Conservation (phyloP, 352 stramenopile genomes). For the Phytopythium helicoides region DNA sequence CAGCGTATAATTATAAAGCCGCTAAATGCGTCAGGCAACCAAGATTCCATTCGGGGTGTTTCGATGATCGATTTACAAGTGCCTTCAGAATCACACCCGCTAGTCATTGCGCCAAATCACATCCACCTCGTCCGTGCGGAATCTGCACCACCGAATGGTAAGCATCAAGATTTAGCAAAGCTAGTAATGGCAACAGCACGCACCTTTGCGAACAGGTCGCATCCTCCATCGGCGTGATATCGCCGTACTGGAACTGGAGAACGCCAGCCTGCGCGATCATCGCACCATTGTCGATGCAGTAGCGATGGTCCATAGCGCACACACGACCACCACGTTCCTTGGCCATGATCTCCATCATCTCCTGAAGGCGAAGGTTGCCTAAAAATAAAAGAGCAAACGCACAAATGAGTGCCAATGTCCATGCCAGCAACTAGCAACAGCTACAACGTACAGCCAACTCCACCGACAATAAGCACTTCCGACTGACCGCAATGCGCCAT, state of each 20-base stretch:
- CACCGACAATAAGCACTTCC: slow-evolving; percentile 98
- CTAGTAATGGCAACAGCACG: neutral
- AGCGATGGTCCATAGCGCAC: slow-evolving; percentile 98
- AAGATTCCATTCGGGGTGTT: too few relatives aligned
- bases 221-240: slow-evolving; percentile 89
- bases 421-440: neutral
- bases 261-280: slow-evolving; percentile 99
- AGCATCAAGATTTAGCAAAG: neutral
- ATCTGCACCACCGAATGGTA: slow-evolving; percentile 45
- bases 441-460: slow-evolving; percentile 94
- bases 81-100: too few relatives aligned
- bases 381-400: neutral
- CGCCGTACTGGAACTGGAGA: slow-evolving; percentile 95
- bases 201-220: slow-evolving; percentile 94
- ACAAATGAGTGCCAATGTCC: neutral
- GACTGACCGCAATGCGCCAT: slow-evolving; percentile 98
- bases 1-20: too few relatives aligned
- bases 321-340: slow-evolving; percentile 92
- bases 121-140: slow-evolving; percentile 97
- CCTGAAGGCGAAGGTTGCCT: slow-evolving; percentile 84
- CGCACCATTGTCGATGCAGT: slow-evolving; percentile 99
- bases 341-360: slow-evolving; percentile 99
- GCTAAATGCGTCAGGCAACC: too few relatives aligned
- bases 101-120: slow-evolving; percentile 95
- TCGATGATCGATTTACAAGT: too few relatives aligned